Evolutionary conservation across 345 rosid genomes (phyloP), one percentile per base, ranked within the genome.

Genomic region (Kandelia obovata): DNA sequence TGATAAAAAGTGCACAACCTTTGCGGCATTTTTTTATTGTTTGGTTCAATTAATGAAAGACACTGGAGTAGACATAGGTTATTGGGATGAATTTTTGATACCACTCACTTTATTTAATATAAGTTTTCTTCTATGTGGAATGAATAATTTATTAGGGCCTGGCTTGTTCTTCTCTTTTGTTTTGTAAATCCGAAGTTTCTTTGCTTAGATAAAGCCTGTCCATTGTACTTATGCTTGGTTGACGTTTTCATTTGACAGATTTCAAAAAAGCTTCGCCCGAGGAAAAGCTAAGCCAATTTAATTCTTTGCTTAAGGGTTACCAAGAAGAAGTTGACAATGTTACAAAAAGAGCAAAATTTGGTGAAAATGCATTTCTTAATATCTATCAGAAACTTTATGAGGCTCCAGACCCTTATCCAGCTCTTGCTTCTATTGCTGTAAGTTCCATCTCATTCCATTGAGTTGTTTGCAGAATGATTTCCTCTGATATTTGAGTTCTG

Each of bases 251-350:
- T 7, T 56, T 27, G 26, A 76, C 87, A 95, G 99, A 90, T 85
- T 92, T 95, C 83, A 95, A 95, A 83, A 95, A 88, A 88, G 98
- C 99, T 75, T 84, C 98, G 7, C 53, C 89, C 0, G 94, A 95
- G 74, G 90, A 92, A 47, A 92, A 92, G 82, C 83, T 90, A 78
- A 79, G 83, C 69, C 77, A 87, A 85, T 95, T 95, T 81, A 92
- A 85, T 76, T 83, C 99, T 56, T 84, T 95, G 73, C 98, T 95
- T 17, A 95, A 88, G 86, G 91, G 94, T 58, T 95, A 90, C 78
- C 99, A 89, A 80, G 99, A 95, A 86, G 99, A 95, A 87, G 98
- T 95, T 32, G 98, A 95, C 83, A 95, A 92, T 80, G 87, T 95
- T 63, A 95, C 98, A 68, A 95, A 92, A 86, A 92, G 99, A 79